These are phyloP conservation scores for Xylaria palmicola DNA, from an alignment of 495 filamentous ascomycete genomes.

Conservation along the genomic window DNA sequence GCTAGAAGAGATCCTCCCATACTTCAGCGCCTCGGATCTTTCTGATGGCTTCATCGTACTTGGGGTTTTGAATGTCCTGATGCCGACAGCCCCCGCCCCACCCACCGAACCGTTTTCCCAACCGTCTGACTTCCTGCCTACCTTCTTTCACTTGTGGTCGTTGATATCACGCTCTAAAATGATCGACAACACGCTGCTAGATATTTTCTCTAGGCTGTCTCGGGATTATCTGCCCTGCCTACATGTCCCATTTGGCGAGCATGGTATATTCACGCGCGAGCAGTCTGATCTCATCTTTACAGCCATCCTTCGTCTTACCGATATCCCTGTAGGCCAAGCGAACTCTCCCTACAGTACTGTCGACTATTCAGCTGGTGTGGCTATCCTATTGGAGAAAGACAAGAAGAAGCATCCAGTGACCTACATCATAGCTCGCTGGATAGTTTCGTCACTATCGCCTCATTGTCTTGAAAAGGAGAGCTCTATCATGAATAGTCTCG, in stretches of 20 bases:
- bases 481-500: slow-evolving; percentile 80
- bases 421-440: slow-evolving; percentile 92
- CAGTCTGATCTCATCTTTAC: slow-evolving; percentile 94
- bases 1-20: slow-evolving; percentile 93
- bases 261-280: slow-evolving; percentile 88
- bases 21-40: slow-evolving; percentile 88
- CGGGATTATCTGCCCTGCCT: slow-evolving; percentile 73
- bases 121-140: slow-evolving; percentile 81
- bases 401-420: slow-evolving; percentile 86
- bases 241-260: slow-evolving; percentile 78
- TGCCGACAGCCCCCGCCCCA: slow-evolving; percentile 80
- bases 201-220: slow-evolving; percentile 82
- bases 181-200: slow-evolving; percentile 83
- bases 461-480: slow-evolving; percentile 72
- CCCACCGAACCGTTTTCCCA: slow-evolving; percentile 66
- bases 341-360: slow-evolving; percentile 88
- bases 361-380: slow-evolving; percentile 79
- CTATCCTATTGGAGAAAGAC: slow-evolving; percentile 83
- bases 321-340: slow-evolving; percentile 96
- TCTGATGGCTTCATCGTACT: slow-evolving; percentile 86
- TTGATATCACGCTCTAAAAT: slow-evolving; percentile 84
- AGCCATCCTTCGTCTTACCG: slow-evolving; percentile 80
- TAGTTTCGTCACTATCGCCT: slow-evolving; percentile 90
- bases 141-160: slow-evolving; percentile 96
- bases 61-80: slow-evolving; percentile 78